phyloP scores from a whole-genome alignment of 2,329 filamentous ascomycete genomes.

The Alternaria postmessia region DNA sequence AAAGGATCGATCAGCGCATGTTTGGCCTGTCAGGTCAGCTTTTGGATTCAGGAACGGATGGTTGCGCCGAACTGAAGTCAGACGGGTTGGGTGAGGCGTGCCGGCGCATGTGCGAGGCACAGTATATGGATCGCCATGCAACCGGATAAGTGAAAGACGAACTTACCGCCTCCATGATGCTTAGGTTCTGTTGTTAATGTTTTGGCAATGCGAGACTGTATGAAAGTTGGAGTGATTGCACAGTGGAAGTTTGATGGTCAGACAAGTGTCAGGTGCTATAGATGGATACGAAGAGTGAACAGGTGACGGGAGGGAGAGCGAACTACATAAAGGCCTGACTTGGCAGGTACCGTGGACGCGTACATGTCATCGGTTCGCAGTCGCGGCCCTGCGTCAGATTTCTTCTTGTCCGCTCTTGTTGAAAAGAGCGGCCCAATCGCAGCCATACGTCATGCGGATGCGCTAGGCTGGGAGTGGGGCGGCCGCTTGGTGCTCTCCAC shows the following conservation, averaged over 20 bases:
- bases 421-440: conserved; percentile 21
- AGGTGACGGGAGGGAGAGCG: conserved; percentile 24
- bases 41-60: background rate
- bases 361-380: conserved; percentile 37
- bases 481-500: conserved; percentile 21
- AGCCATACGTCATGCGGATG: conserved; percentile 40
- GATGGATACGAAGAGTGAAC: conserved; percentile 14
- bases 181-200: conserved; percentile 7
- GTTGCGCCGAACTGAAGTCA: background rate
- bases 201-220: background rate
- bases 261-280: conserved; percentile 8
- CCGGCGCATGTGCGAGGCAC: background rate
- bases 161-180: conserved; percentile 18
- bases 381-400: conserved; percentile 28
- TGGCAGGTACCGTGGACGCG: conserved; percentile 48
- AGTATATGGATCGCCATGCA: background rate
- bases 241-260: conserved; percentile 3
- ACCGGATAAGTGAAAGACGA: conserved; percentile 6
- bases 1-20: conserved; percentile 75
- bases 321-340: conserved; percentile 33
- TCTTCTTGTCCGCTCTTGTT: conserved; percentile 13
- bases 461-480: conserved; percentile 30
- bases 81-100: background rate
- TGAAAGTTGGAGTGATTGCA: conserved; percentile 4
- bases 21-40: conserved; percentile 60